Evolutionary conservation across 176 grass and related monocot species (phyloP).

Genomic region (Otatea glauca): DNA sequence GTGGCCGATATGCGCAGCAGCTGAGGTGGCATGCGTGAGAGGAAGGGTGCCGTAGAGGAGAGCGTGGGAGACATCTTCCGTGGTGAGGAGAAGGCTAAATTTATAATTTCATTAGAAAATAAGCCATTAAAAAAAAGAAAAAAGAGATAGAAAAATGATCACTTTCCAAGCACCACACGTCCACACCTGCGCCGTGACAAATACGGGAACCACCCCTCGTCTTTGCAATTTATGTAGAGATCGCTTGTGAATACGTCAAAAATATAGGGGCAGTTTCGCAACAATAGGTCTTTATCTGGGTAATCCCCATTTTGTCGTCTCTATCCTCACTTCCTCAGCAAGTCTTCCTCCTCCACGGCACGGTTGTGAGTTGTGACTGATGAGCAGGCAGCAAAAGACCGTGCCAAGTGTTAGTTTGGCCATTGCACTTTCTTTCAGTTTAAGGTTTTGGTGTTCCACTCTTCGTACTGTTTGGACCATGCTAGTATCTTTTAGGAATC

Average conservation of each 20-base stretch:
- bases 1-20: no score
- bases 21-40: no score
- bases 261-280: not conserved
- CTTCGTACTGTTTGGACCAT: no score
- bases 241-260: not conserved
- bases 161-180: no score
- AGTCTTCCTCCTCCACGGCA: not conserved
- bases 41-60: no score
- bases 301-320: conserved; percentile 41
- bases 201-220: not conserved
- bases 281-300: not conserved
- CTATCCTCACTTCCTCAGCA: not conserved
- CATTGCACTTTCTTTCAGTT: not conserved
- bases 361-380: not conserved
- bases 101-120: no score
- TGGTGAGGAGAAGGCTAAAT: no score
- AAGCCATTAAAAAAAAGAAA: no score
- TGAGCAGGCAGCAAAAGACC: not conserved
- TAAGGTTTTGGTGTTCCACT: not conserved
- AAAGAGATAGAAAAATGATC: no score
- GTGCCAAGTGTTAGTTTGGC: conserved; percentile 18
- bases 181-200: not conserved
- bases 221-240: no score
- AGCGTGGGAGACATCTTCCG: no score
- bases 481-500: not conserved